Conservation (phyloP, 192 early-diverging fungal species). For the Umbelopsis isabellina region DNA sequence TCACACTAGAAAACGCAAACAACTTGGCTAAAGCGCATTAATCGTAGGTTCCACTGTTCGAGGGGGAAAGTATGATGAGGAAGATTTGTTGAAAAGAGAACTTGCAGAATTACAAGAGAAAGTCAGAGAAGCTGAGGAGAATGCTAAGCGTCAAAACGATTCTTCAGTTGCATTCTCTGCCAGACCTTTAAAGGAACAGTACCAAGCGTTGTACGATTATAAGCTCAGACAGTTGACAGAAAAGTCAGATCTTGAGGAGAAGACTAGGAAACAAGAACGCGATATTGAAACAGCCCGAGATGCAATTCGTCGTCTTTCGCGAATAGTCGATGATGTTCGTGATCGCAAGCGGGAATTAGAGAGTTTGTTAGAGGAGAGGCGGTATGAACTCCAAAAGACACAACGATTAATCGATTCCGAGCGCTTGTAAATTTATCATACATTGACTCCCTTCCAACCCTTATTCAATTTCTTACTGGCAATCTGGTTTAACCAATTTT, state of each 20-base stretch:
- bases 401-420: slow-evolving; percentile 41
- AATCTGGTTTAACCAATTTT: too few species aligned
- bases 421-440: background rate
- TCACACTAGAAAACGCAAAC: background rate
- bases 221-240: slow-evolving; percentile 54
- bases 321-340: slow-evolving; percentile 52
- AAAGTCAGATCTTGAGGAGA: slow-evolving; percentile 47
- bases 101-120: slow-evolving; percentile 50
- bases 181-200: slow-evolving; percentile 41
- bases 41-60: background rate
- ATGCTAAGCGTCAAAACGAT: slow-evolving; percentile 27
- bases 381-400: slow-evolving; percentile 50
- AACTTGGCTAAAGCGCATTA: background rate
- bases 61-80: slow-evolving; percentile 44
- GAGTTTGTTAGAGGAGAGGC: slow-evolving; percentile 47
- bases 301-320: slow-evolving; percentile 47
- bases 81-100: slow-evolving; percentile 46
- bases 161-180: slow-evolving; percentile 32
- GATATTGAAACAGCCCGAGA: slow-evolving; percentile 55
- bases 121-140: slow-evolving; percentile 51
- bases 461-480: too few species aligned
- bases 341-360: slow-evolving; percentile 52
- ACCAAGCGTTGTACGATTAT: slow-evolving; percentile 55
- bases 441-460: too few species aligned
- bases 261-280: slow-evolving; percentile 51